phyloP scores from a whole-genome alignment of 108 stramenopile species.

The Cyclostephanos tholiformis region DNA sequence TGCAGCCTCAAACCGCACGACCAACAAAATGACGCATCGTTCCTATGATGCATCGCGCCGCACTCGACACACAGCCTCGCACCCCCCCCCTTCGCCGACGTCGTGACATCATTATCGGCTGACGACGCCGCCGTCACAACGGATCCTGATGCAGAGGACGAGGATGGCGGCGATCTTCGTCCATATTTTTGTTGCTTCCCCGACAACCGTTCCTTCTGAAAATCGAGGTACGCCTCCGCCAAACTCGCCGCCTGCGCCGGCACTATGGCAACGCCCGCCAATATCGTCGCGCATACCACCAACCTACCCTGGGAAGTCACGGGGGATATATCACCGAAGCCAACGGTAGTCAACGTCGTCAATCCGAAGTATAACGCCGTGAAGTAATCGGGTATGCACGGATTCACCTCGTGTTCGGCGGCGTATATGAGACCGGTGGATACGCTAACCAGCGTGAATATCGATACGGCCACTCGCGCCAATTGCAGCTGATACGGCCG shows the following conservation, averaged over 20 bases:
- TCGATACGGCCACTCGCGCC: slow-evolving; percentile 67
- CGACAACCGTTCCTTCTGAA: slow-evolving; percentile 38
- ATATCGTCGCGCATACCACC: slow-evolving; percentile 67
- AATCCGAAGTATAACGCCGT: slow-evolving; percentile 83
- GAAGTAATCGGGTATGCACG: slow-evolving; percentile 75
- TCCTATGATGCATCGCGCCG: slow-evolving; percentile 45
- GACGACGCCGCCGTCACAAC: not conserved
- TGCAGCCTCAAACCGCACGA: not conserved
- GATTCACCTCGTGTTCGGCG: slow-evolving; percentile 76
- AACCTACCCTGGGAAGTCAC: slow-evolving; percentile 67
- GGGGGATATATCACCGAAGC: slow-evolving; percentile 84
- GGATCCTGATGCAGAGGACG: not conserved
- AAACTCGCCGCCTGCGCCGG: slow-evolving; percentile 72
- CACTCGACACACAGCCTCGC: slow-evolving; percentile 31
- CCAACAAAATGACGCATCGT: slow-evolving; percentile 15
- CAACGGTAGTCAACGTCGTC: slow-evolving; percentile 77
- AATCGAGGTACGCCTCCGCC: slow-evolving; percentile 43
- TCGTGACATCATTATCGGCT: not conserved
- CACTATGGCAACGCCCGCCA: slow-evolving; percentile 78
- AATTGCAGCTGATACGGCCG: slow-evolving; percentile 75
- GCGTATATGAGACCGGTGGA: slow-evolving; percentile 80
- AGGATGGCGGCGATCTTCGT: slow-evolving; percentile 1
- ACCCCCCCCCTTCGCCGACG: not conserved
- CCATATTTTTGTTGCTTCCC: not conserved
- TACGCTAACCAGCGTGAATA: slow-evolving; percentile 78